Conservation (phyloP, 805 yeast genomes). For the Lachancea fermentati region DNA sequence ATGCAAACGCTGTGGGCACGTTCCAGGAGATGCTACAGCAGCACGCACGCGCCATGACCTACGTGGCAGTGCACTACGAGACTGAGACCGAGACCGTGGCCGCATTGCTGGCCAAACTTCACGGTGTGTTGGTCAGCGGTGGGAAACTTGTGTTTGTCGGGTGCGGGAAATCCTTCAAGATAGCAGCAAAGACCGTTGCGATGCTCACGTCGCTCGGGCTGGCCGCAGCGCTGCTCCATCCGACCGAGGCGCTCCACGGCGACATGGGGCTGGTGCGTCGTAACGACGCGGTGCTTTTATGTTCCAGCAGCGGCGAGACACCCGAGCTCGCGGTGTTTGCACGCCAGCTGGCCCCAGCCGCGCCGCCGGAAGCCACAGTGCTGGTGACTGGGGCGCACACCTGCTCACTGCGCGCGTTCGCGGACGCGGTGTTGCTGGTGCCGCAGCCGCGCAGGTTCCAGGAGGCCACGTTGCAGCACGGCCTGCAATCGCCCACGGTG, state of each 20-base stretch:
- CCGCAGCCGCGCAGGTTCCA: conserved; percentile 43
- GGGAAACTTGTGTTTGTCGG: conserved; percentile 78
- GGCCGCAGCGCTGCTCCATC: conserved; percentile 64
- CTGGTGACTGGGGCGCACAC: conserved; percentile 13
- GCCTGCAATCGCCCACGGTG: conserved; percentile 83
- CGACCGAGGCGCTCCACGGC: conserved; percentile 86
- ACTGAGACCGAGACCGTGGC: conserved; percentile 5
- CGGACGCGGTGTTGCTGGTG: conserved; percentile 32
- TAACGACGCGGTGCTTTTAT: conserved; percentile 50
- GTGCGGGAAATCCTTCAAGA: conserved; percentile 79
- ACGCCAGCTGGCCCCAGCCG: conserved; percentile 9
- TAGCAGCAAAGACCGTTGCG: conserved; percentile 73
- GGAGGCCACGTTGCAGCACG: conserved; percentile 59
- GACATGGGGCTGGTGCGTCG: conserved; percentile 70
- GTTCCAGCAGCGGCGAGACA: conserved; percentile 78
- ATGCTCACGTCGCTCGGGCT: conserved; percentile 77
- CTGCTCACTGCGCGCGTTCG: conserved; percentile 16
- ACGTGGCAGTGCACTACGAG: conserved; percentile 15
- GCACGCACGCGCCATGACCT: conserved; percentile 18
- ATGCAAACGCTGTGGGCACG: neutral
- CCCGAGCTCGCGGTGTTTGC: conserved; percentile 55
- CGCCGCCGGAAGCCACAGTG: conserved; percentile 8
- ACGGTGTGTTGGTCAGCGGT: conserved; percentile 34
- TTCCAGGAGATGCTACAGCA: conserved; percentile 16
- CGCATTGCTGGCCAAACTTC: conserved; percentile 6